Conservation (phyloP, 208 protist species). For the Leptomonas seymouri region DNA sequence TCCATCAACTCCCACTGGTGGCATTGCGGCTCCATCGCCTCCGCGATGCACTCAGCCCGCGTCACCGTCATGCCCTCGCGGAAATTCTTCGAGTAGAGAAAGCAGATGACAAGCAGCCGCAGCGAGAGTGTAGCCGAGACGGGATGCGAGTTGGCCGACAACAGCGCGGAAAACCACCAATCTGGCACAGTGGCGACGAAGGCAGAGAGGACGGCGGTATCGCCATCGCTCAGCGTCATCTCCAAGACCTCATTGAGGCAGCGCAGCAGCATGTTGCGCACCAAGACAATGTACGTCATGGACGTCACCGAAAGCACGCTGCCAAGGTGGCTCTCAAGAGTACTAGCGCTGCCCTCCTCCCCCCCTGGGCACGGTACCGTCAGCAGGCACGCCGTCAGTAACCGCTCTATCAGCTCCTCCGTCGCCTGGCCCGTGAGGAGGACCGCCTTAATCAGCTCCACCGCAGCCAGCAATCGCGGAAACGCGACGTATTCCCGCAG, state of each 20-base stretch:
- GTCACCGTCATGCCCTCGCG: slow-evolving; percentile 29
- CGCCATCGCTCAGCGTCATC: slow-evolving; percentile 16
- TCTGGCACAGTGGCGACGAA: slow-evolving; percentile 42
- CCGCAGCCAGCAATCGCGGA: slow-evolving; percentile 35
- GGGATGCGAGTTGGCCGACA: slow-evolving; percentile 42
- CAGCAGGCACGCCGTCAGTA: slow-evolving; percentile 44
- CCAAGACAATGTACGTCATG: slow-evolving; percentile 43
- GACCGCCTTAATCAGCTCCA: slow-evolving; percentile 34
- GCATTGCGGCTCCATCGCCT: slow-evolving; percentile 42
- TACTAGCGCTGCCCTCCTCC: slow-evolving; percentile 9
- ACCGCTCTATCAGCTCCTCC: slow-evolving; percentile 40
- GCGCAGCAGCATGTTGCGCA: slow-evolving; percentile 57
- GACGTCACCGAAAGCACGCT: slow-evolving; percentile 43
- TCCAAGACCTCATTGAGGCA: slow-evolving; percentile 50
- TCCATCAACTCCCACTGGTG: slow-evolving; percentile 60
- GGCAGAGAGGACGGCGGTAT: slow-evolving; percentile 18
- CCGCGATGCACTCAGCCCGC: slow-evolving; percentile 30
- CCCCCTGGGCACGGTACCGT: slow-evolving; percentile 35
- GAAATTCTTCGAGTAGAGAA: slow-evolving; percentile 42
- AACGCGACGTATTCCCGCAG: slow-evolving; percentile 53
- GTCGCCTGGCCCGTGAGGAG: slow-evolving; percentile 28
- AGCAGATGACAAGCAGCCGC: slow-evolving; percentile 63
- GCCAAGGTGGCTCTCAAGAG: slow-evolving; percentile 39
- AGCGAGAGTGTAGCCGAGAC: slow-evolving; percentile 53
- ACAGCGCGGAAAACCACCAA: slow-evolving; percentile 64